These are phyloP conservation scores for Aspergillus uvarum DNA, from an alignment of 2,329 filamentous ascomycete species.

Conservation along the genomic window DNA sequence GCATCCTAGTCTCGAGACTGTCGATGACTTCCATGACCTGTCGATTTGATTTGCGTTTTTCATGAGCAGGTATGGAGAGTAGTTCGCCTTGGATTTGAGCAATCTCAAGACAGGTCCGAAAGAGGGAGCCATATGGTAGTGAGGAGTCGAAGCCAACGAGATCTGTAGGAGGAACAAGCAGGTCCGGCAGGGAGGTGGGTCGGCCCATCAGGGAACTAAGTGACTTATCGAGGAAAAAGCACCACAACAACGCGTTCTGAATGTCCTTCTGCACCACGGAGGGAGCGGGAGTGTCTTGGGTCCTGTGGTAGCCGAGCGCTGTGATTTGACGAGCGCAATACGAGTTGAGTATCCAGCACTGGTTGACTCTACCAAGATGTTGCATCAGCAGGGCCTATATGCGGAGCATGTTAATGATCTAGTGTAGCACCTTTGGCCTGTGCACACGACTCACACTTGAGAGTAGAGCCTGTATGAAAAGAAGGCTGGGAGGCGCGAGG, in stretches of 20 bases:
- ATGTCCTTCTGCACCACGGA: not conserved
- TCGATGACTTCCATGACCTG: not conserved
- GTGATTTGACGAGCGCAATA: not conserved
- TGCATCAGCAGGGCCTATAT: not conserved
- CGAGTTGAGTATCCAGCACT: not conserved
- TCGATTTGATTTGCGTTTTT: not conserved
- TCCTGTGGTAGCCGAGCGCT: not conserved
- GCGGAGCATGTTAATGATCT: not conserved
- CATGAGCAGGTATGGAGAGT: not conserved
- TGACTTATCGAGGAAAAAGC: not conserved
- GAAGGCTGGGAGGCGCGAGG: not conserved
- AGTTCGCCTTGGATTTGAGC: not conserved
- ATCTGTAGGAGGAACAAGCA: not conserved
- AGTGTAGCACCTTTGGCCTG: not conserved
- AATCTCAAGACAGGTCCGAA: not conserved
- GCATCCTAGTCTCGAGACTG: not conserved
- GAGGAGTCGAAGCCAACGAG: not conserved
- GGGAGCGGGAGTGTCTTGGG: not conserved
- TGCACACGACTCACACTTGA: not conserved
- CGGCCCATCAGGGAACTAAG: not conserved
- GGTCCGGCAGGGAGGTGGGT: not conserved
- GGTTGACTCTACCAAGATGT: not conserved
- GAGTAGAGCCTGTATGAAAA: not conserved
- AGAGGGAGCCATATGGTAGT: not conserved
- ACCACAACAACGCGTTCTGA: not conserved